A percentile compares a stretch with the other conserved stretches of the same genome.
Evolutionary conservation across 805 yeast species (phyloP).

Genomic region (Komagataella populi): DNA sequence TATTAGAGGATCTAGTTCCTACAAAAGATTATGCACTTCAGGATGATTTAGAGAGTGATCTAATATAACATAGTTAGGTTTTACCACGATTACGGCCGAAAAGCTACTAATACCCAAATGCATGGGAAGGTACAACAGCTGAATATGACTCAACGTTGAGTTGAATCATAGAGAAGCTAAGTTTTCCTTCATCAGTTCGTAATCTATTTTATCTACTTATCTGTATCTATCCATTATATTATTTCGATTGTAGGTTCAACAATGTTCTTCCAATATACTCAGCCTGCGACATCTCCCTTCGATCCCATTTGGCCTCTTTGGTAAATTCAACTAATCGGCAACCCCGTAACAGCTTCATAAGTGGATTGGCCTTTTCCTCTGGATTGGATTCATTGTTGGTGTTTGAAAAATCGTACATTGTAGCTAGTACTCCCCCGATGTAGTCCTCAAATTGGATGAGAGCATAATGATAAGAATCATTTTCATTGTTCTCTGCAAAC

Average conservation of each 20-base stretch:
- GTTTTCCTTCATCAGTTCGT: too few species aligned
- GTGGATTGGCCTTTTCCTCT: background rate
- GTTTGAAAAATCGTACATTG: slow-evolving; percentile 24
- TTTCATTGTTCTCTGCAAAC: slow-evolving; percentile 3
- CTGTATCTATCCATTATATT: background rate
- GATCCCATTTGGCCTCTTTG: background rate
- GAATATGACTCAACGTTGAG: too few species aligned
- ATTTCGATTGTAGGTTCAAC: background rate
- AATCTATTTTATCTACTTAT: background rate
- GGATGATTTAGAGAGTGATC: slow-evolving; percentile 43
- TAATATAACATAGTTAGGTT: slow-evolving; percentile 17
- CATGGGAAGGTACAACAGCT: background rate
- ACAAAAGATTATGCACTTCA: slow-evolving; percentile 29
- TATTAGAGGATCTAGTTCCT: slow-evolving; percentile 48
- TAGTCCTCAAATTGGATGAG: slow-evolving; percentile 16
- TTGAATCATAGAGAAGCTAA: too few species aligned
- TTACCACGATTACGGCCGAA: background rate
- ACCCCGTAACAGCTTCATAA: background rate
- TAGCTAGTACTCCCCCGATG: slow-evolving; percentile 20
- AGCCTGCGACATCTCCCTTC: background rate
- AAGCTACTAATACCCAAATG: background rate
- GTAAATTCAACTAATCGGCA: background rate
- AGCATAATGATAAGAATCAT: slow-evolving; percentile 23
- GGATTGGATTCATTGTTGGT: slow-evolving; percentile 7
- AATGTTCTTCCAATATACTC: background rate